Evolutionary conservation across 306 rosid species (phyloP).

Genomic region (Spatholobus suberectus): DNA sequence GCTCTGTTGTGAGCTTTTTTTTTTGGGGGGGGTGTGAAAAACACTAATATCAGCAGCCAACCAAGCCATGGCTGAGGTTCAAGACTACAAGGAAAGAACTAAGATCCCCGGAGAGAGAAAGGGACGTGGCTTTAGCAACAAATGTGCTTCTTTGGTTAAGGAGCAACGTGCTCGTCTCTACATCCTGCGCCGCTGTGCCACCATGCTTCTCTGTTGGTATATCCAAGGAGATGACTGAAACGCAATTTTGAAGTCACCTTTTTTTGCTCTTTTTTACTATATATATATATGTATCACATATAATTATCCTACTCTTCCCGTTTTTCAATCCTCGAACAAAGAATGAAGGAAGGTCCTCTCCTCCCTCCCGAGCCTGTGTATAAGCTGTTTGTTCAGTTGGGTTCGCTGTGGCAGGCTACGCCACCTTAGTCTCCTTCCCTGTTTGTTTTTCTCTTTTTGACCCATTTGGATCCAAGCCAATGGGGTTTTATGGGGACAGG

Average conservation of each 20-base stretch:
- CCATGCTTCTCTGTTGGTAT: slow-evolving; percentile 96
- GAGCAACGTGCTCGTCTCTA: slow-evolving; percentile 90
- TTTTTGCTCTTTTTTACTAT: not conserved
- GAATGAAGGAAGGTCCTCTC: slow-evolving; percentile 31
- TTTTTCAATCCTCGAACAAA: not conserved
- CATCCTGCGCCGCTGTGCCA: slow-evolving; percentile 93
- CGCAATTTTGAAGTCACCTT: not conserved
- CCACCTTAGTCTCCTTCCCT: slow-evolving; percentile 43
- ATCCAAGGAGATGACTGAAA: slow-evolving; percentile 82
- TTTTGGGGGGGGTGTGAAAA: not conserved
- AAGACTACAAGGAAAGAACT: slow-evolving; percentile 21
- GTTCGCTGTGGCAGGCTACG: no score
- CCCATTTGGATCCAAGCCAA: no score
- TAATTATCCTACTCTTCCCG: no score
- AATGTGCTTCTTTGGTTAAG: slow-evolving; percentile 75
- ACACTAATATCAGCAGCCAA: not conserved
- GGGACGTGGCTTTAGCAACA: slow-evolving; percentile 58
- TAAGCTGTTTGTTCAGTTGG: no score
- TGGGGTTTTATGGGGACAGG: slow-evolving; percentile 52
- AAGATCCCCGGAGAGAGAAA: slow-evolving; percentile 46
- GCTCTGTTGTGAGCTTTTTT: slow-evolving; percentile 27
- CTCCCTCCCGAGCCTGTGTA: no score
- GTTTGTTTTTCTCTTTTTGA: slow-evolving; percentile 46
- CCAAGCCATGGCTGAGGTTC: not conserved
- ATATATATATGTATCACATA: no score